A percentile compares a stretch with the other conserved stretches of the same genome.
phyloP scores from a whole-genome alignment of 202 grass and related monocot species.

The Hordeum pubiflorum region DNA sequence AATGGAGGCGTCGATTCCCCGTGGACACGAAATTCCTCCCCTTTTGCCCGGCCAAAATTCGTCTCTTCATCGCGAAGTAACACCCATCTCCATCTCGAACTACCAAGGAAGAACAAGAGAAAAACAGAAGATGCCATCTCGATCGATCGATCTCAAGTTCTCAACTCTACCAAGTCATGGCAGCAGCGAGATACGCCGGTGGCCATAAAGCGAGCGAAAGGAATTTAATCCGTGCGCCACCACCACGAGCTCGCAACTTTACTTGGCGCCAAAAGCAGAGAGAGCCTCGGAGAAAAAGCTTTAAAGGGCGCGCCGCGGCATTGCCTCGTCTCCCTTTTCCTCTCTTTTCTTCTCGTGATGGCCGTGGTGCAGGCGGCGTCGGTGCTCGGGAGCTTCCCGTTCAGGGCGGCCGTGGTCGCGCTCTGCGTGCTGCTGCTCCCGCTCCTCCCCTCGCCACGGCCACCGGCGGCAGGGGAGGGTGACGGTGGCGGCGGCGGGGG shows the following conservation, averaged over 20 bases:
- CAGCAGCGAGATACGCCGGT: background rate
- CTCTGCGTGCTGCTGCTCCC: constrained; percentile 58
- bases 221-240: constrained; percentile 31
- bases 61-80: constrained; percentile 48
- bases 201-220: constrained; percentile 29
- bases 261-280: constrained; percentile 13
- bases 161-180: background rate
- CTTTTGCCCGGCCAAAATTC: constrained; percentile 28
- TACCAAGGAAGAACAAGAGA: background rate
- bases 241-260: constrained; percentile 20
- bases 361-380: constrained; percentile 44
- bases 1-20: background rate
- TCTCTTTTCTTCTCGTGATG: constrained; percentile 25
- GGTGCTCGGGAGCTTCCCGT: constrained; percentile 47
- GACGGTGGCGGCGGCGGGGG: background rate
- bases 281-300: constrained; percentile 5
- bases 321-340: background rate
- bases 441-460: constrained; percentile 49
- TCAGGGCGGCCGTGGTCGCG: constrained; percentile 54
- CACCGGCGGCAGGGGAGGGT: constrained; percentile 25
- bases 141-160: background rate
- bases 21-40: background rate
- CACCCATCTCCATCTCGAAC: constrained; percentile 16
- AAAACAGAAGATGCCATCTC: constrained; percentile 17
- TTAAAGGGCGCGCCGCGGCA: constrained; percentile 20